A percentile compares a stretch with the other conserved stretches of the same genome.
These are phyloP conservation scores for Angophora floribunda DNA, from an alignment of 345 rosid genomes.

Conservation along the genomic window DNA sequence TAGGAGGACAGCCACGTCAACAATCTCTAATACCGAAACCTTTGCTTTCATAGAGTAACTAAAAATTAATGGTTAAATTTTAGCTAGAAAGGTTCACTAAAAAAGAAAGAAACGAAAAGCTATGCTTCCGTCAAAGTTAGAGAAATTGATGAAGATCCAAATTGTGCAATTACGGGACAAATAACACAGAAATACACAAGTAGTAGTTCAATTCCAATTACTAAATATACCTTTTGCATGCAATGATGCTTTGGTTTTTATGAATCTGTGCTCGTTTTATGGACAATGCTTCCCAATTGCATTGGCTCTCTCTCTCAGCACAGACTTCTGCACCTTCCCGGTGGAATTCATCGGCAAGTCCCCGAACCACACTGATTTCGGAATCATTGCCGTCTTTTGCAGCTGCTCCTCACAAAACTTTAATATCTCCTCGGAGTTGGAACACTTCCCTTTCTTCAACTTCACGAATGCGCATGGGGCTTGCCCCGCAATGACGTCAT, in stretches of 20 bases:
- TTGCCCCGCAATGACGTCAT: not conserved
- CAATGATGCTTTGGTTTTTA: not conserved
- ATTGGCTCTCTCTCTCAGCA: slow-evolving; percentile 28
- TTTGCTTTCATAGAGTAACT: not conserved
- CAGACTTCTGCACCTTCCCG: slow-evolving; percentile 42
- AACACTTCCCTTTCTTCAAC: slow-evolving; percentile 20
- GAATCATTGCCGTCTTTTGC: slow-evolving; percentile 21
- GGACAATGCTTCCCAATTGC: slow-evolving; percentile 4
- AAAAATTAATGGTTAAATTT: not conserved
- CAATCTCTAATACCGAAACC: not conserved
- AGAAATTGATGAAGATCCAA: not conserved
- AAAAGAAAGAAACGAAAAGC: not conserved
- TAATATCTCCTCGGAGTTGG: slow-evolving; percentile 15
- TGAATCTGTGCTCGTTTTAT: not conserved
- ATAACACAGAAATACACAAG: not conserved
- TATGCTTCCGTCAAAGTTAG: no score
- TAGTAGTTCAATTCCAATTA: not conserved
- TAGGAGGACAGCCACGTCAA: not conserved
- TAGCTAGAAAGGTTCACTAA: not conserved
- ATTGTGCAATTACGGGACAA: not conserved
- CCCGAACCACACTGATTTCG: slow-evolving; percentile 18
- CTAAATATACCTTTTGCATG: not conserved
- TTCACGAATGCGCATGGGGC: slow-evolving; percentile 42
- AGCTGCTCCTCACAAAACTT: slow-evolving; percentile 15
- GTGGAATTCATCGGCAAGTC: slow-evolving; percentile 41